Evolutionary conservation across 225 moss, liverwort and hornwort genomes (phyloP), one percentile per base, ranked within the genome.

Genomic region (Sphagnum tenellum): DNA sequence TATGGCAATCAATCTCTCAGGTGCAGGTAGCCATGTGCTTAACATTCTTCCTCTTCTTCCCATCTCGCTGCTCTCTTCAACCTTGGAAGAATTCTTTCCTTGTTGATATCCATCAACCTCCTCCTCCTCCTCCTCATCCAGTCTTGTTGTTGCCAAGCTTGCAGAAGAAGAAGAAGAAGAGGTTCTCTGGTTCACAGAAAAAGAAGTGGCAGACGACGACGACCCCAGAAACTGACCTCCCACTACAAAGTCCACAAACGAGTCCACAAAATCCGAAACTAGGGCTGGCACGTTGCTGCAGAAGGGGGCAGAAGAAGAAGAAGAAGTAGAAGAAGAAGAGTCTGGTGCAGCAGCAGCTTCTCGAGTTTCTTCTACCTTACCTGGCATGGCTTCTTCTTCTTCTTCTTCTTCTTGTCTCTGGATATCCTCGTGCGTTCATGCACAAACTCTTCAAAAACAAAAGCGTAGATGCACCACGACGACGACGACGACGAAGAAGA

Each of bases 191-290:
- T 65, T 61, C 55, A 8, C 29, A 9, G 70, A 51, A 29, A 29
- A 1, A 29, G 29, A 29, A 29, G 29, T 29, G 29, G 29, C 29
- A 29, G 29, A 29, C n/a, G 72, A 49, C 14, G 62, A 12, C 44
- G 76, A 63, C 2, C 67, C 44, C 45, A 95, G 78, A 48, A 95
- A 70, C 67, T 92, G 91, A 3, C 92, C 92, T 77, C 95, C 95
- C 12, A 88, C 89, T 7, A 79, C 82, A 64, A 71, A 88, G 62
- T 89, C 95, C 9, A 95, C 92, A 67, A 92, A 95, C 44, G 88
- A 73, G 62, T 95, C 91, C 49, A 95, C 91, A 55, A 92, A 95
- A 1, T 82, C 73, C 64, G 86, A 89, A 46, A 92, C 68, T 8
- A 95, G 74, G 48, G 82, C 69, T n/a, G 92, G 88, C 13, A 89